phyloP scores from a whole-genome alignment of 345 rosid genomes.

The Limnanthes douglasii region DNA sequence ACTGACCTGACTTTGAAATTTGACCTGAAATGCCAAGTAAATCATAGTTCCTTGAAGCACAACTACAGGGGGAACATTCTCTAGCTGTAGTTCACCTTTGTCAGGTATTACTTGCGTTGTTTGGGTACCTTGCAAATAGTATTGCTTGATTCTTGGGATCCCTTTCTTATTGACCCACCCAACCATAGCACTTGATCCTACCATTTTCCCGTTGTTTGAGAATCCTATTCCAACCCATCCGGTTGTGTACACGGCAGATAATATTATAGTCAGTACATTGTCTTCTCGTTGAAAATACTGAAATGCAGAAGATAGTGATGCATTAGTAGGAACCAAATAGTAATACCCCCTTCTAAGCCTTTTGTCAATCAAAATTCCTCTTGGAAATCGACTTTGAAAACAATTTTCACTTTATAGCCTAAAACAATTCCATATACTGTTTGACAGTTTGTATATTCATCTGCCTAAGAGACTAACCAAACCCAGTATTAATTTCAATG shows the following conservation, averaged over 20 bases:
- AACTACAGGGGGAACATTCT: slow-evolving; percentile 52
- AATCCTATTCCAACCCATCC: slow-evolving; percentile 96
- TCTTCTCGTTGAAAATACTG: slow-evolving; percentile 63
- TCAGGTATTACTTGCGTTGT: slow-evolving; percentile 46
- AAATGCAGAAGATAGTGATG: slow-evolving; percentile 2
- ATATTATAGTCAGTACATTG: slow-evolving; percentile 43
- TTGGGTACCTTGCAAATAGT: slow-evolving; percentile 50
- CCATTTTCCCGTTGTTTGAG: slow-evolving; percentile 80
- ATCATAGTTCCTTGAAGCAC: slow-evolving; percentile 65
- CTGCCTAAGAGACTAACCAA: too few species aligned
- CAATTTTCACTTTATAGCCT: too few species aligned
- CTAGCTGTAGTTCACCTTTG: slow-evolving; percentile 63
- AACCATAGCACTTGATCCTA: slow-evolving; percentile 79
- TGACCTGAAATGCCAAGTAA: slow-evolving; percentile 68
- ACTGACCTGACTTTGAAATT: slow-evolving; percentile 25
- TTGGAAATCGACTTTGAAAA: too few species aligned
- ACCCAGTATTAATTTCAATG: too few species aligned
- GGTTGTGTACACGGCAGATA: slow-evolving; percentile 66
- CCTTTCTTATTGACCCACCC: slow-evolving; percentile 82
- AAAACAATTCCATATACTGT: too few species aligned
- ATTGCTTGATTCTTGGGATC: slow-evolving; percentile 57
- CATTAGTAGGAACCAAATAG: background rate
- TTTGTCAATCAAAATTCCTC: too few species aligned
- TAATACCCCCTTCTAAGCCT: too few species aligned
- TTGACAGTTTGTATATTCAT: too few species aligned